phyloP scores from a whole-genome alignment of 2,329 filamentous ascomycete genomes.

The Fusarium neocosmosporiellum region DNA sequence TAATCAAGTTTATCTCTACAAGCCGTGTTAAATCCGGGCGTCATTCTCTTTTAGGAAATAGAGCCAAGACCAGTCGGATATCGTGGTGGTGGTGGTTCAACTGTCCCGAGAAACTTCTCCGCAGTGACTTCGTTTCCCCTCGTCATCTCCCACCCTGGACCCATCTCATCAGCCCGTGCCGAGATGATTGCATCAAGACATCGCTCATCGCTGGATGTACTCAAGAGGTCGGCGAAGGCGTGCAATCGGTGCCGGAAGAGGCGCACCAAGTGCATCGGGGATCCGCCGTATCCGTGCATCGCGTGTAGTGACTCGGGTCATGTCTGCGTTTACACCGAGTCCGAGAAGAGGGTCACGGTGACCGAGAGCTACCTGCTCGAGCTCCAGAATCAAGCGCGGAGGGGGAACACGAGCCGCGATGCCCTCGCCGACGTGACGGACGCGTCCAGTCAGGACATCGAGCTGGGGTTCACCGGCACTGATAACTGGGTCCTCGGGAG shows the following conservation, averaged over 20 bases:
- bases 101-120: not conserved
- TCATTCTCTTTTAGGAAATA: not conserved
- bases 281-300: not conserved
- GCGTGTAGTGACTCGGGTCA: not conserved
- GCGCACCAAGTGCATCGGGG: not conserved
- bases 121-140: not conserved
- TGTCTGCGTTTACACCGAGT: not conserved
- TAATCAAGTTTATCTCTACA: not conserved
- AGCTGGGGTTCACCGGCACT: not conserved
- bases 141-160: not conserved
- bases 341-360: not conserved
- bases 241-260: not conserved
- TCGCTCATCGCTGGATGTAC: not conserved
- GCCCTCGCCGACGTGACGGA: not conserved
- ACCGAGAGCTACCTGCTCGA: not conserved
- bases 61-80: not conserved
- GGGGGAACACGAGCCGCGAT: not conserved
- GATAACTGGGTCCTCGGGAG: not conserved
- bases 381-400: not conserved
- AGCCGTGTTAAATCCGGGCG: not conserved
- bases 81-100: not conserved
- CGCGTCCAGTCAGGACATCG: not conserved
- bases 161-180: not conserved
- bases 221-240: not conserved
- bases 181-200: not conserved